A percentile compares a stretch with the other conserved stretches of the same genome.
Conservation (phyloP, 345 rosid genomes). For the Bruguiera gymnorhiza region DNA sequence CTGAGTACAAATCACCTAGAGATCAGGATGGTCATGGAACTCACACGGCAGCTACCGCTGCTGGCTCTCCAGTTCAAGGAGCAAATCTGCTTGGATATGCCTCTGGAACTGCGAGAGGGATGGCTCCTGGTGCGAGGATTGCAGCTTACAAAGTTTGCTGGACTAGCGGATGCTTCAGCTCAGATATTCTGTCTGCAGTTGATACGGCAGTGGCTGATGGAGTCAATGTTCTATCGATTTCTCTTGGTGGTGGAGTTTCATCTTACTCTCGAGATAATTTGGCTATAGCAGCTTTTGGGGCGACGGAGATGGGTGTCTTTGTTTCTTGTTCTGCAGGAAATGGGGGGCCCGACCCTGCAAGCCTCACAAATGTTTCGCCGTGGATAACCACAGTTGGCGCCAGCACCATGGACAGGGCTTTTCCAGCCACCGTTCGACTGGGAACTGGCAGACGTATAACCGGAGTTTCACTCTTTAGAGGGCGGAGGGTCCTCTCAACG, state of each 20-base stretch:
- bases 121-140: conserved; percentile 32
- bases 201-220: conserved; percentile 33
- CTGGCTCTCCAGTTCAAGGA: conserved; percentile 22
- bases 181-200: conserved; percentile 30
- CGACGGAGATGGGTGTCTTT: conserved; percentile 31
- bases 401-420: conserved; percentile 28
- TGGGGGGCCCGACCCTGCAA: conserved; percentile 31
- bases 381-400: conserved; percentile 35
- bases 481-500: conserved; percentile 13
- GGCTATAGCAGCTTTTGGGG: conserved; percentile 32
- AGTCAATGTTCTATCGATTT: conserved; percentile 27
- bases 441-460: conserved; percentile 23
- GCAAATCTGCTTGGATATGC: conserved; percentile 30
- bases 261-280: conserved; percentile 26
- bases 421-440: conserved; percentile 19
- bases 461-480: conserved; percentile 27
- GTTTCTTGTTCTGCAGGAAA: conserved; percentile 35
- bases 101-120: conserved; percentile 32
- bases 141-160: conserved; percentile 33
- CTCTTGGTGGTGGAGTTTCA: conserved; percentile 30
- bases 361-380: conserved; percentile 28
- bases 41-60: conserved; percentile 31
- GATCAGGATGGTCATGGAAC: conserved; percentile 37
- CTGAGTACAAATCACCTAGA: conserved; percentile 26
- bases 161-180: conserved; percentile 31